Evolutionary conservation across 2,329 filamentous ascomycete genomes (phyloP), one percentile per base, ranked within the genome.

Genomic region (Alternaria sp.): DNA sequence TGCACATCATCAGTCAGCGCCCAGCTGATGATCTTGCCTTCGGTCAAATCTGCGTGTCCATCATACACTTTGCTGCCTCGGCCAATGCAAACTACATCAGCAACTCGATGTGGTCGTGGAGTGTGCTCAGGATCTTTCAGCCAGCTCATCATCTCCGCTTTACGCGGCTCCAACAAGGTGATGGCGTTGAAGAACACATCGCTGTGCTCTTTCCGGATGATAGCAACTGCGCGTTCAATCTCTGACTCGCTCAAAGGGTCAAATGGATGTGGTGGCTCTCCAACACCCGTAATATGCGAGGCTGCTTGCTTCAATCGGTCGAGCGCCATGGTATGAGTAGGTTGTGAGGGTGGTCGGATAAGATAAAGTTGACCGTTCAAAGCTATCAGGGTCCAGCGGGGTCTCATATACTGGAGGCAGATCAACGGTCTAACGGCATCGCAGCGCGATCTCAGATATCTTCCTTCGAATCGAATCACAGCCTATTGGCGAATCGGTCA

Each of bases 121-220:
- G 84, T 82, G 10, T 83, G 85, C 19, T 87, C 81, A 1, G 91
- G 88, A 61, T 89, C 85, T 52, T 86, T 88, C 12, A 97, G 81
- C 93, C 93, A 97, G 63, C 86, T 87, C 77, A 89, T 84, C 92
- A 97, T 93, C 72, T 93, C 89, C 49, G 86, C 88, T 84, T 97
- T 97, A 68, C 90, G 90, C 52, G 93, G 93, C 83, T 97, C 93
- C 73, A 89, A 90, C 26, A 97, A 84, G 3, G 92, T 91, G 59
- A 97, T 90, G 3, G 93, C 91, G 83, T 97, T 96, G 87, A 94
- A 97, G 79, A 89, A 89, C 62, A 96, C 85, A 52, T 90, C 84
- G 61, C 88, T 85, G 77, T 97, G 85, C 62, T 90, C 85, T 71
- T 90, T 88, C 65, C 88, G 89, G 68, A 97, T 85, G 30, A 92